These are phyloP conservation scores for Incumbomyces lentus DNA, from an alignment of 2,329 filamentous ascomycete genomes.

Conservation along the genomic window DNA sequence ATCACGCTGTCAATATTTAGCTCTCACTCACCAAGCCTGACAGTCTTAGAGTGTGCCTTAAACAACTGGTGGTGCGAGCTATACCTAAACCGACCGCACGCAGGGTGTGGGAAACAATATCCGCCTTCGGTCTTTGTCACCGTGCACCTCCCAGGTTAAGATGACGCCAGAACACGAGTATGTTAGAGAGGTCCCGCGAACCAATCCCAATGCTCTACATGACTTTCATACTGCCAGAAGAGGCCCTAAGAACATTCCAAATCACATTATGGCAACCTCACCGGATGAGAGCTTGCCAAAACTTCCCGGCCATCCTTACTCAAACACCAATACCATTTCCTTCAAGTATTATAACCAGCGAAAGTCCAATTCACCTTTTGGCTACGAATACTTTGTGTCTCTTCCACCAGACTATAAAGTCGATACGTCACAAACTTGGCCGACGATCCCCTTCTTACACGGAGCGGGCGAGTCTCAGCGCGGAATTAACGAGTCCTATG, in stretches of 20 bases:
- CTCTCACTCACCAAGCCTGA: too few species aligned
- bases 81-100: too few species aligned
- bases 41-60: too few species aligned
- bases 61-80: too few species aligned
- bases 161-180: background rate
- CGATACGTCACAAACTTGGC: conserved; percentile 8
- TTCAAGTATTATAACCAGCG: conserved; percentile 13
- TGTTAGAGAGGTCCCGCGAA: background rate
- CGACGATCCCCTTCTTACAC: conserved; percentile 13
- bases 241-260: conserved; percentile 12
- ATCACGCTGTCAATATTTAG: too few species aligned
- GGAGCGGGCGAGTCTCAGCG: conserved; percentile 14
- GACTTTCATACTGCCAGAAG: conserved; percentile 11
- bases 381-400: conserved; percentile 15
- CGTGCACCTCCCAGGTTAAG: background rate
- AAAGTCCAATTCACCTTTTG: conserved; percentile 12
- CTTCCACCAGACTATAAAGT: conserved; percentile 10
- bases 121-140: background rate
- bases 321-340: conserved; percentile 8
- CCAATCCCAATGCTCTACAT: conserved; percentile 14
- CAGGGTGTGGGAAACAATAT: background rate
- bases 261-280: conserved; percentile 2
- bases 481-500: conserved; percentile 9
- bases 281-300: conserved; percentile 5
- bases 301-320: conserved; percentile 11